Percentiles rank a stretch among this genome's conserved stretches.
phyloP scores from a whole-genome alignment of 768 basidiomycete genomes.

The Suillus fuscotomentosus region DNA sequence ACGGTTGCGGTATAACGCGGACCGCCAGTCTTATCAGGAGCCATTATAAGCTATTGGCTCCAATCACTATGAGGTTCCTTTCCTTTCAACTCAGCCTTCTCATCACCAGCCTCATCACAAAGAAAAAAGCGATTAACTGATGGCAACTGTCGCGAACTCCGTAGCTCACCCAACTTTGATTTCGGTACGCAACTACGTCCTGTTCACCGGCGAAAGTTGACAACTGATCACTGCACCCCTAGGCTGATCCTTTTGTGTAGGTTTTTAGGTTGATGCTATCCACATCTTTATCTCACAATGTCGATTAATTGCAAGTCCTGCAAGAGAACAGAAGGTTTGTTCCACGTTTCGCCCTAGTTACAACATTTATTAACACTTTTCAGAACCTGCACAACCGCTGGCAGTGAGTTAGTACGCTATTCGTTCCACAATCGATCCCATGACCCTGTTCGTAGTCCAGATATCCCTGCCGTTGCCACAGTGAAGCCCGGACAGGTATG shows the following conservation, averaged over 20 bases:
- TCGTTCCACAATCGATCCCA: background rate
- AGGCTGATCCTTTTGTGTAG: slow-evolving; percentile 74
- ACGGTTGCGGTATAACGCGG: slow-evolving; percentile 1
- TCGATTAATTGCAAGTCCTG: slow-evolving; percentile 33
- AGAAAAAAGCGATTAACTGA: slow-evolving; percentile 18
- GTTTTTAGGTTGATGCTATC: slow-evolving; percentile 16
- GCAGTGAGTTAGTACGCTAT: slow-evolving; percentile 49
- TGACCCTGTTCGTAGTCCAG: slow-evolving; percentile 40
- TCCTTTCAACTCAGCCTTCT: slow-evolving; percentile 2
- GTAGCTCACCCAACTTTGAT: slow-evolving; percentile 58
- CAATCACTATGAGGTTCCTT: background rate
- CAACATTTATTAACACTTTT: background rate
- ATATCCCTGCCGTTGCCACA: slow-evolving; percentile 59
- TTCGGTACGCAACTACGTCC: slow-evolving; percentile 35
- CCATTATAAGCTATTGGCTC: slow-evolving; percentile 1
- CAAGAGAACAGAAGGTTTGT: slow-evolving; percentile 56
- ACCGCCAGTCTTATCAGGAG: slow-evolving; percentile 4
- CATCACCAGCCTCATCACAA: background rate
- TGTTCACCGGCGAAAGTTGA: background rate
- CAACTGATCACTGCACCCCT: background rate
- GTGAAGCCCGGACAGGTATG: slow-evolving; percentile 61
- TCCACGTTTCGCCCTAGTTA: background rate
- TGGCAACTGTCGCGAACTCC: slow-evolving; percentile 65
- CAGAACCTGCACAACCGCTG: slow-evolving; percentile 71
- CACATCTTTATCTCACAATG: slow-evolving; percentile 1